Base-by-base conservation (phyloP, 768 basidiomycete genomes). In the Podaxis carcinomalis region DNA sequence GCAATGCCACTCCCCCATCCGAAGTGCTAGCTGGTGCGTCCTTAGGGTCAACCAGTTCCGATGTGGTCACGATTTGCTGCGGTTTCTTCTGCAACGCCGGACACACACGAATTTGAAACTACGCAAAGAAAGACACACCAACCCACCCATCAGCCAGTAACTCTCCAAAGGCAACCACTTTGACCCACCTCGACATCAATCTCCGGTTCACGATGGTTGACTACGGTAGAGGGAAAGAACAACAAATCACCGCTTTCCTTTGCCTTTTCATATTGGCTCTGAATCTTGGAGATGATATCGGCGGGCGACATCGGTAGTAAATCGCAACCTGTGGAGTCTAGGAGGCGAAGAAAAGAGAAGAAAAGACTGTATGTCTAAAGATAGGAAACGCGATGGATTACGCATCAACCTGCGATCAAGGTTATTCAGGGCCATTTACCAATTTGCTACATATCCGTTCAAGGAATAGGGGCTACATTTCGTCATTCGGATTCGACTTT, bases 61-160 rank as follows among this genome's bases (percentile, higher is more conserved):
- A 68, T 63, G 61, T 70, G 69, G 49, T 60, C 78, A 54, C 78
- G 73, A 46, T 78, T 78, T 36, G 78, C 78, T 28, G 79, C 78
- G 86, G 83, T 72, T 97, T 98, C 67, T 92, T 82, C 67, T 89
- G 87, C 44, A 98, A 76, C 0, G 93, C 90, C 11, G 93, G 90
- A 66, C 94, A 97, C 42, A 92, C 73, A 62, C 90, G 82, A 60
- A 98, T 83, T 74, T 96, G 84, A 71, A 92, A 97, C 95, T 97
- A 68, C 10, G 47, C 6, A 44, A 6, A 21, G 25, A 25, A 9
- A 32, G 32, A 32, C 19, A 49, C 25, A 6, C 3, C 47, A 27
- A 11, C 47, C 7, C 25, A 16, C 19, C 14, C 11, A 27, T 49
- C 19, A 49, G 21, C 47, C 47, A 27, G 11, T 13, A 49, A 4